Conservation (phyloP, 441 rosid species). For the Adansonia rubrostipa region DNA sequence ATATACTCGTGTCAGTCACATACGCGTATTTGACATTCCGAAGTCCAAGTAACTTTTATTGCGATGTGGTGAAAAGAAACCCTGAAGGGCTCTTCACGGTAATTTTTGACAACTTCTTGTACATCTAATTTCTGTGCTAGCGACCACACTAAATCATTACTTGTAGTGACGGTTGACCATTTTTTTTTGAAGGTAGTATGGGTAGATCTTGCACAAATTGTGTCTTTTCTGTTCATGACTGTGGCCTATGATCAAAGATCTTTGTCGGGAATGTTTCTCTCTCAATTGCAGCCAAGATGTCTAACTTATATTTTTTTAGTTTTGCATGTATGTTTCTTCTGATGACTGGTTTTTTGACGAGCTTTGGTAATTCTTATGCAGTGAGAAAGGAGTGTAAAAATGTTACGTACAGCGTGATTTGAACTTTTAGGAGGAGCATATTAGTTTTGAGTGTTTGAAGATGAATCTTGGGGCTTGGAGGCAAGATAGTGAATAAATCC, state of each 20-base stretch:
- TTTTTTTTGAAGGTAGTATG: neutral
- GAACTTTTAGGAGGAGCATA: neutral
- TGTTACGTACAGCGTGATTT: neutral
- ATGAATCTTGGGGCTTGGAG: neutral
- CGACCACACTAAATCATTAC: neutral
- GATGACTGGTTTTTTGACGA: neutral
- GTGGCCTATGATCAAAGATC: neutral
- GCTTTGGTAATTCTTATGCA: neutral
- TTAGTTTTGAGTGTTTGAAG: neutral
- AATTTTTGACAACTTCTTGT: neutral
- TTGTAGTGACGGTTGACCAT: neutral
- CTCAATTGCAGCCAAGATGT: neutral
- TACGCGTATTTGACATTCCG: too few relatives aligned
- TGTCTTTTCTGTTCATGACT: neutral
- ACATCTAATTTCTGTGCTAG: neutral
- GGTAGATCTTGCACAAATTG: neutral
- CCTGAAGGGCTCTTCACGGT: neutral
- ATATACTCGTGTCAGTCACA: too few relatives aligned
- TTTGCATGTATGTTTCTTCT: neutral
- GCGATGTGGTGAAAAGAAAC: neutral
- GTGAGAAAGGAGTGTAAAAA: constrained; percentile 2
- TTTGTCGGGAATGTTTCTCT: neutral
- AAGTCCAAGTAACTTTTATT: neutral
- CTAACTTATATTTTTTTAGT: neutral
- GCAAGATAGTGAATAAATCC: neutral